Evolutionary conservation across 2,329 filamentous ascomycete species (phyloP), one percentile per base, ranked within the genome.

Genomic region (Arthrobotrys musiformis): DNA sequence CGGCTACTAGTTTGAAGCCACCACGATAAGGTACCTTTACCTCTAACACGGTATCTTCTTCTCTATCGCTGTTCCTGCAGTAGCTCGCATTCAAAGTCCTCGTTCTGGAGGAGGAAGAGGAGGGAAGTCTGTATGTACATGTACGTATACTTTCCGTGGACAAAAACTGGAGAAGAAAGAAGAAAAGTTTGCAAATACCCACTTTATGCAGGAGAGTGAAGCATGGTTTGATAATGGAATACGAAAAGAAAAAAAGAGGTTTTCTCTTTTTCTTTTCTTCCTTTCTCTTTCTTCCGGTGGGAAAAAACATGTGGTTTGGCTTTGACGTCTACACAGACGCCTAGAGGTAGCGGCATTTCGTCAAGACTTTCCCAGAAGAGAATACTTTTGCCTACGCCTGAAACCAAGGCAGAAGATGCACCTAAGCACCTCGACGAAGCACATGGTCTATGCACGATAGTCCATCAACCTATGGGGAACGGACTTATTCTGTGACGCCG

Each of bases 281-380:
- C 19, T 42, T 19, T 33, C 26, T 33, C 33, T 24, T 66, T 22
- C 46, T 37, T 46, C 17, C 15, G 9, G 62, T 62, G 56, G 67
- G 46, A 70, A 50, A 69, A 46, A 72, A 48, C 56, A 75, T 62
- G 54, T 68, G 70, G 22, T 44, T 56, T 63, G 54, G 62, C 70
- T 68, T 69, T 64, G 48, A 70, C 72, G 64, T 76, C 72, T 76
- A 76, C 64, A 76, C 72, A 76, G 72, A 76, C 72, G 66, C 64
- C 58, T 58, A 58, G 30, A 37, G 58, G 54, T 76, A 63, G 70
- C 70, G 70, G 70, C 63, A 50, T 63, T 60, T 76, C 72, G 72
- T 76, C 58, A 76, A 69, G 72, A 70, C 72, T 64, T 76, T 66
- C 72, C 72, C 22, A 69, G 72, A 76, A 76, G 48, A 66, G 64